Conservation (phyloP, 306 rosid species). For the Vigna unguiculata region DNA sequence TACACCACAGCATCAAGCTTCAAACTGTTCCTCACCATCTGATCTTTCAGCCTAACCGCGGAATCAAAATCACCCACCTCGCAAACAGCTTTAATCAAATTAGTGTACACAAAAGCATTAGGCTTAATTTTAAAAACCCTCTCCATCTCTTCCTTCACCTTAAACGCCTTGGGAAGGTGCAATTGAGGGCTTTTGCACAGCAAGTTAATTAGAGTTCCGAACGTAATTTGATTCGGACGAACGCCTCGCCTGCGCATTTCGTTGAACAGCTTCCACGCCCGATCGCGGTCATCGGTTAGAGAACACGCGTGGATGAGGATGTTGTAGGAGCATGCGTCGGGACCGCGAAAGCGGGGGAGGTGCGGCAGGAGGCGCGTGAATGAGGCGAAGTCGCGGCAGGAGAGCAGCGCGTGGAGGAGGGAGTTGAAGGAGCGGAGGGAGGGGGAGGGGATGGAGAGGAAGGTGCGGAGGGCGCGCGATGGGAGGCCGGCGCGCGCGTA, state of each 20-base stretch:
- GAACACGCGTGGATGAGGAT: slow-evolving; percentile 62
- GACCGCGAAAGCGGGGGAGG: slow-evolving; percentile 41
- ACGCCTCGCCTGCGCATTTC: slow-evolving; percentile 61
- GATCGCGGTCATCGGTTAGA: slow-evolving; percentile 37
- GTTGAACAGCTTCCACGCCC: slow-evolving; percentile 58
- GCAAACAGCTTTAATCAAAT: slow-evolving; percentile 67
- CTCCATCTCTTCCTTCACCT: slow-evolving; percentile 63
- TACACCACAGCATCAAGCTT: slow-evolving; percentile 54
- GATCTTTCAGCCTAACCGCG: slow-evolving; percentile 69
- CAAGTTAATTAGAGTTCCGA: slow-evolving; percentile 60
- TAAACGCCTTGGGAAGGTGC: slow-evolving; percentile 56
- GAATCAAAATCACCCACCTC: slow-evolving; percentile 54
- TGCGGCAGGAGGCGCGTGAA: slow-evolving; percentile 41
- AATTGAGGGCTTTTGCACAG: slow-evolving; percentile 53
- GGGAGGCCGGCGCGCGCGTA: slow-evolving; percentile 73
- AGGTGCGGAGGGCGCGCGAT: slow-evolving; percentile 59
- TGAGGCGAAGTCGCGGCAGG: slow-evolving; percentile 53
- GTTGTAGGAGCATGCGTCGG: slow-evolving; percentile 73
- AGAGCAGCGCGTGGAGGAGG: slow-evolving; percentile 60
- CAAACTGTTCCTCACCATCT: slow-evolving; percentile 63
- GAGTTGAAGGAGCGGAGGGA: slow-evolving; percentile 71
- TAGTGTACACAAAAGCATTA: slow-evolving; percentile 53
- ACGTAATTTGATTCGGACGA: slow-evolving; percentile 58
- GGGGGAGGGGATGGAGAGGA: slow-evolving; percentile 58
- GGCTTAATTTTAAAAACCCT: slow-evolving; percentile 52